Evolutionary conservation across 2,329 filamentous ascomycete genomes (phyloP).

Genomic region (Nemania abortiva): DNA sequence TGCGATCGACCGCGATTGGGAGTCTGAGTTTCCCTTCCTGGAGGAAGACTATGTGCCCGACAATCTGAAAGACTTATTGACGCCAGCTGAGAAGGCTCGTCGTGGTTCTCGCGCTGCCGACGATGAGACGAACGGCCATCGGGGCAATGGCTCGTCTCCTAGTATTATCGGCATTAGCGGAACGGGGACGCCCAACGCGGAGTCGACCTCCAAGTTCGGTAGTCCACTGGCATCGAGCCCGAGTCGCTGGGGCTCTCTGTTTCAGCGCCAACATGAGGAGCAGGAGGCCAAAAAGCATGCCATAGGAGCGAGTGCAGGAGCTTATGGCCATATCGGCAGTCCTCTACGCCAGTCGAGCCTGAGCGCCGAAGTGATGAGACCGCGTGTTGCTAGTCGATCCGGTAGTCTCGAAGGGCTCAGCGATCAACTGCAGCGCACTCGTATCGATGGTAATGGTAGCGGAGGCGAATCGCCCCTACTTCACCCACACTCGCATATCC

Average conservation of each 20-base stretch:
- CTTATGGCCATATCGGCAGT: slow-evolving; percentile 74
- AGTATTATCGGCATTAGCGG: slow-evolving; percentile 55
- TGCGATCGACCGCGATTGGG: slow-evolving; percentile 74
- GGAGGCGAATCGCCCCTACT: slow-evolving; percentile 60
- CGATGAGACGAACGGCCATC: slow-evolving; percentile 59
- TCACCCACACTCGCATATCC: slow-evolving; percentile 61
- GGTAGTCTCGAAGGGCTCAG: slow-evolving; percentile 66
- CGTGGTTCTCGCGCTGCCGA: slow-evolving; percentile 70
- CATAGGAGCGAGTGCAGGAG: slow-evolving; percentile 59
- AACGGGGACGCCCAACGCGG: slow-evolving; percentile 56
- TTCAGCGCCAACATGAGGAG: slow-evolving; percentile 71
- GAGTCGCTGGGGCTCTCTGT: slow-evolving; percentile 71
- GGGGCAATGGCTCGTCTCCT: slow-evolving; percentile 52
- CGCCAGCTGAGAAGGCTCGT: slow-evolving; percentile 74
- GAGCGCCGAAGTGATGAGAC: slow-evolving; percentile 64
- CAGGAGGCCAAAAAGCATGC: slow-evolving; percentile 63
- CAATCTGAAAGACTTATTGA: slow-evolving; percentile 73
- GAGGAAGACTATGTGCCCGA: slow-evolving; percentile 91
- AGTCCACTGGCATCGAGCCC: slow-evolving; percentile 71
- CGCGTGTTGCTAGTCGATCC: slow-evolving; percentile 58
- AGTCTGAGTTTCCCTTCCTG: slow-evolving; percentile 76
- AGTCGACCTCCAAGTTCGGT: slow-evolving; percentile 67
- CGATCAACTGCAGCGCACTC: slow-evolving; percentile 72
- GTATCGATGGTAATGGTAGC: slow-evolving; percentile 59
- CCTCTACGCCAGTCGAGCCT: slow-evolving; percentile 73